These are phyloP conservation scores for Hypoxylon fragiforme DNA, from an alignment of 495 filamentous ascomycete species.

Conservation along the genomic window DNA sequence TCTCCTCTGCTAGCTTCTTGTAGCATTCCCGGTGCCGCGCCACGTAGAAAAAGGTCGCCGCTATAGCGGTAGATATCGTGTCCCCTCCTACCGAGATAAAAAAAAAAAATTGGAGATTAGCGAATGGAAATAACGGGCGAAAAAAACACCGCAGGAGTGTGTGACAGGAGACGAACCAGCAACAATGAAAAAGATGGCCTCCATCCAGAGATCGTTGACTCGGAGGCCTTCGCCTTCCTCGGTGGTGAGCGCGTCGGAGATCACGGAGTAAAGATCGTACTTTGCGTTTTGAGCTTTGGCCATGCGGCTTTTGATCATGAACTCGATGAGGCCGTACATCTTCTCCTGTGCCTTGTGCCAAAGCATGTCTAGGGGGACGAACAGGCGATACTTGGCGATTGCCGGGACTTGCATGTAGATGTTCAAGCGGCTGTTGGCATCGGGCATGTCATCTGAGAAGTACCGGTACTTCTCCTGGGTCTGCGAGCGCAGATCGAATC, in stretches of 20 bases:
- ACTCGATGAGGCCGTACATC: constrained; percentile 4
- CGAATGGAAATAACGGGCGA: no score
- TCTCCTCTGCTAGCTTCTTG: constrained; percentile 45
- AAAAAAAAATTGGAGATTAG: no score
- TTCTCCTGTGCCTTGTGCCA: background rate
- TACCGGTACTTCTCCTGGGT: constrained; percentile 7
- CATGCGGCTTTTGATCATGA: constrained; percentile 21
- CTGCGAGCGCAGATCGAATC: constrained; percentile 10
- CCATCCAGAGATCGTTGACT: constrained; percentile 18
- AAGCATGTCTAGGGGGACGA: background rate
- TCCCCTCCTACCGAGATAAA: constrained; percentile 11
- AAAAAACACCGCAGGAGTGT: background rate
- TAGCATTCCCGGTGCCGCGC: constrained; percentile 42
- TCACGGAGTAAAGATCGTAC: constrained; percentile 34
- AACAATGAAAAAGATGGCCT: constrained; percentile 26
- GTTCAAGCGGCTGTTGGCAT: background rate
- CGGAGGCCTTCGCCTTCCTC: background rate
- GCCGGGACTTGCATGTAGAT: constrained; percentile 17
- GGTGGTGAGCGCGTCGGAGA: constrained; percentile 46
- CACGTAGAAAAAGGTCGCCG: constrained; percentile 19
- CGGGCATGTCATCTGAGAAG: constrained; percentile 26
- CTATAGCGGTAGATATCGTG: constrained; percentile 14
- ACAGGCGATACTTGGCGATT: constrained; percentile 5
- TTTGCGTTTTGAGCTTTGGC: constrained; percentile 11
- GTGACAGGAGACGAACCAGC: no score